Base-by-base conservation (phyloP, 257 asterid species). In the Gardenia jasminoides region DNA sequence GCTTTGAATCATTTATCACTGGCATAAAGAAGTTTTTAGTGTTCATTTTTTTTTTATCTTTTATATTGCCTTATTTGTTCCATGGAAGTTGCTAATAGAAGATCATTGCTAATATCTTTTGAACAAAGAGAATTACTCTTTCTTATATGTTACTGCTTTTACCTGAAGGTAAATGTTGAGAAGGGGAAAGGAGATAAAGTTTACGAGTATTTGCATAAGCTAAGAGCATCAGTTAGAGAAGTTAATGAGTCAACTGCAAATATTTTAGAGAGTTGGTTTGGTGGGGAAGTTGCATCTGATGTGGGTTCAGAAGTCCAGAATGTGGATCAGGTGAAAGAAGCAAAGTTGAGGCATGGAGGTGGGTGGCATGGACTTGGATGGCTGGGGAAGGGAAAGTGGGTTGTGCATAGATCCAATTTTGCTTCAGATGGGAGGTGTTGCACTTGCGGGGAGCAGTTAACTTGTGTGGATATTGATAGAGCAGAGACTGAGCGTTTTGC, bases 311-410 rank as follows among this genome's bases (percentile, higher is more conserved):
- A 77, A 58, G 75, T 75, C 73, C 75, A 86, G 82, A 86, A 87
- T 79, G 79, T 31, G 76, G 85, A 75, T 80, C 87, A 80, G 83
- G 86, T 91, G 78, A 92, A 89, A 85, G 97, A 91, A 83, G 88
- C 88, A 52, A 71, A 84, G 61, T 30, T 80, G 48, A 86, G 75
- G 81, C 92, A 92, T 80, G 99, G 98, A 64, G 98, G 97, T 80
- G 98, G 99, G 70, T 93, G 97, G 97, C 98, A 95, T 79, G 98
- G 99, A 72, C 91, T 89, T 75, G 98, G 98, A 47, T 95, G 97
- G 97, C 89, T 93, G 68, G 94, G 98, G 56, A 76, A 81, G 87
- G 98, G 98, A 39, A 88, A 84, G 65, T 95, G 99, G 99, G 82
- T 74, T 61, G 81, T 85, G 70, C 85, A 76, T 77, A 91, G 87